phyloP scores from a whole-genome alignment of 768 basidiomycete species.

The Phlebiopsis gigantea region DNA sequence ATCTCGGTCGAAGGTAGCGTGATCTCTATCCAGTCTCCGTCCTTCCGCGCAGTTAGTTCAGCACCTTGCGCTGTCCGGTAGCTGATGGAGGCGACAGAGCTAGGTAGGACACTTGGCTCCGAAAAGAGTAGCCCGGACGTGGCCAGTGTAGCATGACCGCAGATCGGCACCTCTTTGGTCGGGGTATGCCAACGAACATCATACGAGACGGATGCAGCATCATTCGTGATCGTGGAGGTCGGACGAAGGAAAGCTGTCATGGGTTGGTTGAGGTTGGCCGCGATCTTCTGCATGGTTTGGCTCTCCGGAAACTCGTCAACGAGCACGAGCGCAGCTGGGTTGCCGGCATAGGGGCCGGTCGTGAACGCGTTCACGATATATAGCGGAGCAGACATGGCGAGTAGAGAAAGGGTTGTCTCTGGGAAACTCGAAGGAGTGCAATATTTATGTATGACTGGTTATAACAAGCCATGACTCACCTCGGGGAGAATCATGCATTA shows the following conservation, averaged over 20 bases:
- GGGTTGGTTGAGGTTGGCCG: constrained; percentile 43
- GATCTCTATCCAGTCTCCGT: constrained; percentile 29
- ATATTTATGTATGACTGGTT: not conserved
- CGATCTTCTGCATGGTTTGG: constrained; percentile 29
- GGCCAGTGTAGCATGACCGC: constrained; percentile 26
- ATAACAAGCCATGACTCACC: not conserved
- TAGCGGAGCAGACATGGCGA: constrained; percentile 22
- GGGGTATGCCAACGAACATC: constrained; percentile 25
- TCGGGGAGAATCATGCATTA: not conserved
- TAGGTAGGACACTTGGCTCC: not conserved
- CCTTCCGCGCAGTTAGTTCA: constrained; percentile 14
- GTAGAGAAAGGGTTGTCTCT: not conserved
- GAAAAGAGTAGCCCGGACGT: constrained; percentile 34
- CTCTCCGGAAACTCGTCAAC: constrained; percentile 25
- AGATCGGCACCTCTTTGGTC: constrained; percentile 5
- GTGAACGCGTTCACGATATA: constrained; percentile 41
- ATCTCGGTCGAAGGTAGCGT: constrained; percentile 28
- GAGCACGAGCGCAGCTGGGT: constrained; percentile 40
- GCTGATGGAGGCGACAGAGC: not conserved
- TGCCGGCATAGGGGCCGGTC: constrained; percentile 35
- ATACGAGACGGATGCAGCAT: constrained; percentile 22
- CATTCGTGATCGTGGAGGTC: constrained; percentile 11
- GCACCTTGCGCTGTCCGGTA: constrained; percentile 24
- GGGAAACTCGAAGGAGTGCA: not conserved
- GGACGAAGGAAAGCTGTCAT: constrained; percentile 33